Base-by-base conservation (phyloP, 2,329 filamentous ascomycete species). In the Penicillium sp. region DNA sequence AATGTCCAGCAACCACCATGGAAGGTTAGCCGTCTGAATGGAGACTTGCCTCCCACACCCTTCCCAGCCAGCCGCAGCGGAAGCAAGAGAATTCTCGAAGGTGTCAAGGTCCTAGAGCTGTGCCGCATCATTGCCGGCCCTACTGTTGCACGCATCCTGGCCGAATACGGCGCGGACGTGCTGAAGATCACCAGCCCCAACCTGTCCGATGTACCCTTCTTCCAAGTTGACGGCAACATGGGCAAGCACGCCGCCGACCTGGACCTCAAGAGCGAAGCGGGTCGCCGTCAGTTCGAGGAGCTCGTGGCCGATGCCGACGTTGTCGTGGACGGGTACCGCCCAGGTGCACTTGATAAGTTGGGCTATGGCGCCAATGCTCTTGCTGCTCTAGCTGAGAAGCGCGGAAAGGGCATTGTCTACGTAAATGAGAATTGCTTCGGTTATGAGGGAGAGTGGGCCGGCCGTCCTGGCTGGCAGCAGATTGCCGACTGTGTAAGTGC, bases 111-210 rank as follows among this genome's bases (percentile, higher is more conserved):
- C 5, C 75, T 89, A 4, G 86, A 90, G 61, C 70, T 89, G 28
- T 86, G 84, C 61, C 81, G 85, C 35, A 82, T 88, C 60, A 87
- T 89, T 55, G 85, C 85, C 3, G 85, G 84, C 0, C 85, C 85
- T n/a, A 79, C 82, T 4, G 82, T 88, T 56, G 81, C 81, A 3
- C 79, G 84, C 26, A 82, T 82, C 1, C 75, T 89, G 0, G 84
- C 82, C n/a, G 85, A 87, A 54, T 84, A 88, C 61, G 86, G 85
- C 2, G 85, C 85, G 6, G 78, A 83, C 46, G 84, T 89, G 0
- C 75, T 89, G 56, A 85, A 87, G 59, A 75, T 89, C 39, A 88
- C 84, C 1, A 81, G 80, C 6, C 78, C 82, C 0, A 72, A 79
- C 33, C 73, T 88, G 9, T 80, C 80, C 2, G 84, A 88, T 52